These are phyloP conservation scores for Exserohilum rostratum DNA, from an alignment of 2,329 filamentous ascomycete genomes.

Conservation along the genomic window DNA sequence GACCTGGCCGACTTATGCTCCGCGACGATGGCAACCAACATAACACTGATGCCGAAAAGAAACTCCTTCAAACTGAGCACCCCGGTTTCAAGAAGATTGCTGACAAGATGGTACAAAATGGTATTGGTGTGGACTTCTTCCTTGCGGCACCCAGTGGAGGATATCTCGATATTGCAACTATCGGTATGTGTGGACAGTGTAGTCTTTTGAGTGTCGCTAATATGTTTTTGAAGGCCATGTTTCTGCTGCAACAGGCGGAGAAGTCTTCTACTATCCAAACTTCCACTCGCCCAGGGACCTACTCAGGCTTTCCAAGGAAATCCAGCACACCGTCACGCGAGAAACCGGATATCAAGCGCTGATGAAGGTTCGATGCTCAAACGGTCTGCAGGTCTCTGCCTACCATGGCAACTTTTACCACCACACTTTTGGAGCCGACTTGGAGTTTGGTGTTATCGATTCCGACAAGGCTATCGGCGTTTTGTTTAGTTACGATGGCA, in stretches of 20 bases:
- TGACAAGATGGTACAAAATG: slow-evolving; percentile 83
- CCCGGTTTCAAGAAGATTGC: slow-evolving; percentile 84
- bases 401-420: slow-evolving; percentile 98
- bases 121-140: slow-evolving; percentile 93
- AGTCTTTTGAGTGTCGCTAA: neutral
- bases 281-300: slow-evolving; percentile 88
- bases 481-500: slow-evolving; percentile 93
- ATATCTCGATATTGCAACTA: slow-evolving; percentile 90
- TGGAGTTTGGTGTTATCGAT: slow-evolving; percentile 91
- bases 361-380: slow-evolving; percentile 98
- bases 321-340: slow-evolving; percentile 82
- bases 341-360: slow-evolving; percentile 95
- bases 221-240: slow-evolving; percentile 68
- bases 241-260: slow-evolving; percentile 86
- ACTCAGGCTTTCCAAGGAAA: slow-evolving; percentile 81
- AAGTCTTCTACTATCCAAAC: slow-evolving; percentile 96
- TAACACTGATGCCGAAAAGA: slow-evolving; percentile 83
- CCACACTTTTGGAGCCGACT: slow-evolving; percentile 90
- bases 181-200: slow-evolving; percentile 62
- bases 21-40: slow-evolving; percentile 87
- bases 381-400: slow-evolving; percentile 88
- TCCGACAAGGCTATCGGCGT: slow-evolving; percentile 92
- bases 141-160: slow-evolving; percentile 87
- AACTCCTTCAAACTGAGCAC: slow-evolving; percentile 89
- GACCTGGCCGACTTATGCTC: slow-evolving; percentile 82